Conservation (phyloP, 2,329 filamentous ascomycete genomes). For the Neoascochyta sp. region DNA sequence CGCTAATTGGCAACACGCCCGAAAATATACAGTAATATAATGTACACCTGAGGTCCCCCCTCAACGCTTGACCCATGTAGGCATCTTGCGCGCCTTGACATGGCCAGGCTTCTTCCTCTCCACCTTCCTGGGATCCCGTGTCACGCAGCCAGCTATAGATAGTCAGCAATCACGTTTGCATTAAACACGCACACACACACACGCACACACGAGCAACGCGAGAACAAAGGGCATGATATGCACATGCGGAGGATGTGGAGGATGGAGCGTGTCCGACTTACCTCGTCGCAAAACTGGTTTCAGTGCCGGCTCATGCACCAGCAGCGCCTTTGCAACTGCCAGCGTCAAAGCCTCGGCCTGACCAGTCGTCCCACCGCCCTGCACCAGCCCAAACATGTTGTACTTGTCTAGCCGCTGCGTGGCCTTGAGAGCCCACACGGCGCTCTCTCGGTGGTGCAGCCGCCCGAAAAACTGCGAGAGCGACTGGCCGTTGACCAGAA, state of each 20-base stretch:
- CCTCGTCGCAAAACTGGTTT: conserved; percentile 85
- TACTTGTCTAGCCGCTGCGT: conserved; percentile 89
- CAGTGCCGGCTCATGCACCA: conserved; percentile 87
- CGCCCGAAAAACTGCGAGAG: conserved; percentile 78
- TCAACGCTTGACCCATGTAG: conserved; percentile 89
- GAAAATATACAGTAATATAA: conserved; percentile 11
- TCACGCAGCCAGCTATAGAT: conserved; percentile 77
- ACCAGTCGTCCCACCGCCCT: conserved; percentile 86
- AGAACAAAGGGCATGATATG: conserved; percentile 2
- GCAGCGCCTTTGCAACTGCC: conserved; percentile 79
- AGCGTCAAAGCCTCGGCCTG: conserved; percentile 93
- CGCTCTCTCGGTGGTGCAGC: conserved; percentile 90
- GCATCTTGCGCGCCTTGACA: conserved; percentile 96
- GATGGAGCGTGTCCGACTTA: conserved; percentile 50
- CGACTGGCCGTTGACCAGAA: conserved; percentile 85
- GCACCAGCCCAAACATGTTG: conserved; percentile 84
- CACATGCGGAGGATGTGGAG: conserved; percentile 7
- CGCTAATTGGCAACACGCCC: conserved; percentile 13
- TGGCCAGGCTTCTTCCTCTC: conserved; percentile 98
- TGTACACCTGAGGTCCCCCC: conserved; percentile 20
- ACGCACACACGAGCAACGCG: neutral
- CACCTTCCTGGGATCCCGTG: conserved; percentile 83
- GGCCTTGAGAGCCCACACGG: conserved; percentile 81
- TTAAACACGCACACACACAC: conserved; percentile 2
- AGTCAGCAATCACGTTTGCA: conserved; percentile 42